Conservation (phyloP, 2,329 filamentous ascomycete species). For the Curvularia eragrostidis region DNA sequence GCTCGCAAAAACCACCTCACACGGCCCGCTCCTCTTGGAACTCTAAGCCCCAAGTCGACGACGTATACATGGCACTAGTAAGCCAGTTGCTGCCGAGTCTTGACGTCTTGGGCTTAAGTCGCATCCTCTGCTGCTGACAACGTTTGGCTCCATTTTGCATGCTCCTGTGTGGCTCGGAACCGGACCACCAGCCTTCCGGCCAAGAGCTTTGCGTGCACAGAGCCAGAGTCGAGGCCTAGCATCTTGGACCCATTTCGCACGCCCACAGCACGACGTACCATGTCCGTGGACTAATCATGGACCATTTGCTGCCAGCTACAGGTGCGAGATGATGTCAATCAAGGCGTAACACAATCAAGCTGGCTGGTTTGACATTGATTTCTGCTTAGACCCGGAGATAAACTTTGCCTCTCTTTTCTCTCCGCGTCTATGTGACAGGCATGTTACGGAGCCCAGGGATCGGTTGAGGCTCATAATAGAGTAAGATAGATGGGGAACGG, state of each 20-base stretch:
- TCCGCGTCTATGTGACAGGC: background rate
- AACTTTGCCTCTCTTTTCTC: background rate
- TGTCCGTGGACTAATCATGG: background rate
- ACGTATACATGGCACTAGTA: conserved; percentile 17
- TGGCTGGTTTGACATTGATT: background rate
- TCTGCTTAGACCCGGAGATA: background rate
- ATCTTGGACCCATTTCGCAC: background rate
- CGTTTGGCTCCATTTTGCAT: conserved; percentile 5
- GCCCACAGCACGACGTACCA: background rate
- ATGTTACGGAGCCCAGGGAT: background rate
- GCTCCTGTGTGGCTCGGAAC: conserved; percentile 24
- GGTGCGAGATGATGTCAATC: conserved; percentile 14
- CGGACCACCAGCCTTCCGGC: conserved; percentile 28
- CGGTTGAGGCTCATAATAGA: conserved; percentile 13
- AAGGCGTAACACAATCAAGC: background rate
- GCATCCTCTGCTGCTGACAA: background rate
- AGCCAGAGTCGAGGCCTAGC: background rate
- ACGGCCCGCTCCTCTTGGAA: conserved; percentile 7
- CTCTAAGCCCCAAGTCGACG: conserved; percentile 20
- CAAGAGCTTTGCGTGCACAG: conserved; percentile 5
- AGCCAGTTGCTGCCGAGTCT: conserved; percentile 13
- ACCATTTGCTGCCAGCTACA: background rate
- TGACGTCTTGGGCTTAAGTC: conserved; percentile 10
- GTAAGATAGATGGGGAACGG: conserved; percentile 4
- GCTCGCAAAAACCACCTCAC: background rate